Conservation (phyloP, 1,139 yeast genomes). For the Spathaspora sp. region DNA sequence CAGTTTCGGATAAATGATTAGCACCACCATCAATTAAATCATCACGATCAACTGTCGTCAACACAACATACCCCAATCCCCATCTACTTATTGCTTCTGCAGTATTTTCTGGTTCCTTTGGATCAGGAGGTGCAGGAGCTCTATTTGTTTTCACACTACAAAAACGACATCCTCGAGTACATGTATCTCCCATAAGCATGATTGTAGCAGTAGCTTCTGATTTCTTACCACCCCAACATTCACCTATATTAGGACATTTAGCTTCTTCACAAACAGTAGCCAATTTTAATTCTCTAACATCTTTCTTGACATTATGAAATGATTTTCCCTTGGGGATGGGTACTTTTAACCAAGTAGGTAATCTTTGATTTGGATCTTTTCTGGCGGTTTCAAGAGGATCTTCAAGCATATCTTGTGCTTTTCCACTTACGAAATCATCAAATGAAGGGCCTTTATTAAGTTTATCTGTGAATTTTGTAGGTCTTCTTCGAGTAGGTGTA, state of each 20-base stretch:
- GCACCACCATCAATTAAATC: conserved; percentile 95
- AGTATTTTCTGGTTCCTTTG: conserved; percentile 95
- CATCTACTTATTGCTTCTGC: conserved; percentile 97
- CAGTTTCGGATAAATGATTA: conserved; percentile 86
- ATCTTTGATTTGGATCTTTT: conserved; percentile 59
- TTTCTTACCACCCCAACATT: conserved; percentile 98
- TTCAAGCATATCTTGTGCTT: conserved; percentile 59
- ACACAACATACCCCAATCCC: conserved; percentile 97
- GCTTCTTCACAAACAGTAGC: conserved; percentile 99
- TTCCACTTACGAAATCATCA: conserved; percentile 83
- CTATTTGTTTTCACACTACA: conserved; percentile 95
- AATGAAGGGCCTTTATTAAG: conserved; percentile 88
- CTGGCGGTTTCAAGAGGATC: conserved; percentile 75
- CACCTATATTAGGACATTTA: conserved; percentile 97
- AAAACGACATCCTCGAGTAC: conserved; percentile 97
- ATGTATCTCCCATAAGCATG: conserved; percentile 97
- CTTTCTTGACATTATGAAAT: conserved; percentile 77
- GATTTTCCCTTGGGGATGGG: conserved; percentile 92
- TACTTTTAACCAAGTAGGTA: conserved; percentile 93
- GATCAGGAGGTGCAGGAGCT: conserved; percentile 85
- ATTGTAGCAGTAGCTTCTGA: conserved; percentile 98
- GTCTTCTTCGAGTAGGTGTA: conserved; percentile 32
- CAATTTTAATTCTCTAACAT: conserved; percentile 81
- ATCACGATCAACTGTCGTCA: conserved; percentile 97
- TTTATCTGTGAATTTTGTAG: conserved; percentile 66